Conservation (phyloP, 2,329 filamentous ascomycete genomes). For the Cladosporium sp. region DNA sequence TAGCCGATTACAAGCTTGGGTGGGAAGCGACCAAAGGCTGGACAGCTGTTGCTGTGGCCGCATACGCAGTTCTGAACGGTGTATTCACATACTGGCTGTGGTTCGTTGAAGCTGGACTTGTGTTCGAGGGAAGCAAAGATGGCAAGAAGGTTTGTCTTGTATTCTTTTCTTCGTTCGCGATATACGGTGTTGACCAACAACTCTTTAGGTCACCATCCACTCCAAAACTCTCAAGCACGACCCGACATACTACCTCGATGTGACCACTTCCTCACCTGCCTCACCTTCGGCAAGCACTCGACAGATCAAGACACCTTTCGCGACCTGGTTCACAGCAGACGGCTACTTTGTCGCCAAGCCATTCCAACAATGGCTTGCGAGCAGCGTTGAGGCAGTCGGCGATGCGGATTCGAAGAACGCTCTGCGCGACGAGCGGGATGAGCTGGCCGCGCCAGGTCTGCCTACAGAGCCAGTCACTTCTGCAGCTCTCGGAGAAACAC, state of each 20-base stretch:
- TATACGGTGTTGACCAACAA: background rate
- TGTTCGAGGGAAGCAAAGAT: constrained; percentile 72
- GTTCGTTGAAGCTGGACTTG: constrained; percentile 72
- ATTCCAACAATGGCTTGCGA: constrained; percentile 74
- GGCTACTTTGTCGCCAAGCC: constrained; percentile 70
- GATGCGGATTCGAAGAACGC: constrained; percentile 57
- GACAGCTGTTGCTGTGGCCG: constrained; percentile 71
- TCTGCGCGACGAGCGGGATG: constrained; percentile 35
- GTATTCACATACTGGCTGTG: constrained; percentile 80
- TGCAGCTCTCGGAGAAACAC: constrained; percentile 7
- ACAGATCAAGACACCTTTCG: constrained; percentile 62
- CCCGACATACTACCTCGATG: constrained; percentile 72
- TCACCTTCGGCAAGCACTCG: constrained; percentile 29
- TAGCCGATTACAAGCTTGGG: constrained; percentile 85
- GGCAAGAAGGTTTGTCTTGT: constrained; percentile 58
- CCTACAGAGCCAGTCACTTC: background rate
- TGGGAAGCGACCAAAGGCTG: constrained; percentile 82
- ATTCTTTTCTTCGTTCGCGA: too few species aligned
- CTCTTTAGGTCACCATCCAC: constrained; percentile 64
- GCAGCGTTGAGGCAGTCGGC: constrained; percentile 62
- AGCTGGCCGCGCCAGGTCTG: constrained; percentile 18
- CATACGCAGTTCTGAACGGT: constrained; percentile 76
- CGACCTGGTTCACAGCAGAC: constrained; percentile 68
- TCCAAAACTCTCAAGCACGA: constrained; percentile 73
- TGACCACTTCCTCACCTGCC: constrained; percentile 41